Evolutionary conservation across 495 filamentous ascomycete species (phyloP), one percentile per base, ranked within the genome.

Genomic region (Xylaria telfairii): DNA sequence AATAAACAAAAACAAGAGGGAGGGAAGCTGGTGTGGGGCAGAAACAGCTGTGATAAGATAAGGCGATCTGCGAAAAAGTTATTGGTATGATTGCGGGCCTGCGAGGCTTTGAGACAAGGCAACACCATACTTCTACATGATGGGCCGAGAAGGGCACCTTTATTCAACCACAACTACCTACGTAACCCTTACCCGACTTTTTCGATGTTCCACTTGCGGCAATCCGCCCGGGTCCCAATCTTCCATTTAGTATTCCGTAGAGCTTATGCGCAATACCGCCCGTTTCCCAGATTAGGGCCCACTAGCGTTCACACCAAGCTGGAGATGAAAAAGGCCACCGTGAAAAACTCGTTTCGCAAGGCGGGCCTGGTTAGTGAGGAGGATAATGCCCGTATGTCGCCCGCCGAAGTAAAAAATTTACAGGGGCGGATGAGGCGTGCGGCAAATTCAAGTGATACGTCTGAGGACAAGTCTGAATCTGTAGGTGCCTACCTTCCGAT

Each of bases 11-110:
- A 37, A 8, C 4, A 37, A 13, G n/a, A n/a, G n/a, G n/a, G n/a
- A n/a, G 57, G 57, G 57, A 21, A 61, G 59, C 59, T 61, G 7
- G 21, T 44, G 59, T 62, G 59, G 59, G 59, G 59, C 28, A 21
- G 28, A 1, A 60, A 62, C 44, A 17, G 26, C 4, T 9, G 34
- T 17, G 61, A 64, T 64, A 46, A 64, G 61, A 64, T 64, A 64
- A 47, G 41, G 15, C 39, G 10, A 28, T 21, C 44, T 41, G 24
- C 3, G n/a, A 28, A 62, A 62, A 62, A 21, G 34, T 3, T 12
- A 2, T 9, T 49, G 46, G 3, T 12, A 41, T 41, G 1, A 41
- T 6, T 9, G 6, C 12, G 4, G 12, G 9, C 8, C 6, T 6
- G 1, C 44, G n/a, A n/a, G n/a, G n/a, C n/a, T n/a, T n/a, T n/a